phyloP scores from a whole-genome alignment of 176 grass and related monocot genomes.

The Chrysopogon serrulatus region DNA sequence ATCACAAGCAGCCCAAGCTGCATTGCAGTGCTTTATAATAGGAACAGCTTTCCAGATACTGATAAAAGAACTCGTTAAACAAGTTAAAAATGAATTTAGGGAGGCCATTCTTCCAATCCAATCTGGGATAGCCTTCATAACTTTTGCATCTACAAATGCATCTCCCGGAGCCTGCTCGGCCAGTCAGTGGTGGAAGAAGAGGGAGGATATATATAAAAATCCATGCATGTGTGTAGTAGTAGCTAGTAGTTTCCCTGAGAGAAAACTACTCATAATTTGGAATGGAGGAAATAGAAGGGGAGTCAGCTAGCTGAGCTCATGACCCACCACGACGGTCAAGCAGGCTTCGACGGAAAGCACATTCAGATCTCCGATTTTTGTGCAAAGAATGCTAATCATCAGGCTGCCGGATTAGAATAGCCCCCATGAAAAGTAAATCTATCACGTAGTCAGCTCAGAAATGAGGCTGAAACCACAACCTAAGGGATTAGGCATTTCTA shows the following conservation, averaged over 20 bases:
- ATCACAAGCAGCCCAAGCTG: not conserved
- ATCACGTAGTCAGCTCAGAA: not conserved
- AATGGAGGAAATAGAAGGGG: not conserved
- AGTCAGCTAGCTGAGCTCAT: not conserved
- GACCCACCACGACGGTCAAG: not conserved
- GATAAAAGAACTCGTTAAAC: not conserved
- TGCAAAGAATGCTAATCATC: not conserved
- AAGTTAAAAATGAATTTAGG: not conserved
- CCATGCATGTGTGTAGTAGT: not conserved
- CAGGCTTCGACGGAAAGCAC: not conserved
- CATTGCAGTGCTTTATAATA: not conserved
- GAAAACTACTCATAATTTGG: not conserved
- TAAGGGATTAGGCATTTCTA: not conserved
- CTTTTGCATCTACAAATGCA: not conserved
- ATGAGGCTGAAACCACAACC: not conserved
- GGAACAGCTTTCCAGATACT: not conserved
- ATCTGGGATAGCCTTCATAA: slow-evolving; percentile 11
- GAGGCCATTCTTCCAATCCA: not conserved
- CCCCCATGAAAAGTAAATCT: not conserved
- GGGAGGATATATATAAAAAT: not conserved
- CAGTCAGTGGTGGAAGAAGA: not conserved
- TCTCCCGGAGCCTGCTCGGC: not conserved
- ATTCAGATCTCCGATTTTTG: not conserved
- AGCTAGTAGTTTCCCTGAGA: not conserved
- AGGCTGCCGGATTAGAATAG: not conserved